phyloP scores from a whole-genome alignment of 2,329 filamentous ascomycete species.

The Calonectria pseudoreteaudii region DNA sequence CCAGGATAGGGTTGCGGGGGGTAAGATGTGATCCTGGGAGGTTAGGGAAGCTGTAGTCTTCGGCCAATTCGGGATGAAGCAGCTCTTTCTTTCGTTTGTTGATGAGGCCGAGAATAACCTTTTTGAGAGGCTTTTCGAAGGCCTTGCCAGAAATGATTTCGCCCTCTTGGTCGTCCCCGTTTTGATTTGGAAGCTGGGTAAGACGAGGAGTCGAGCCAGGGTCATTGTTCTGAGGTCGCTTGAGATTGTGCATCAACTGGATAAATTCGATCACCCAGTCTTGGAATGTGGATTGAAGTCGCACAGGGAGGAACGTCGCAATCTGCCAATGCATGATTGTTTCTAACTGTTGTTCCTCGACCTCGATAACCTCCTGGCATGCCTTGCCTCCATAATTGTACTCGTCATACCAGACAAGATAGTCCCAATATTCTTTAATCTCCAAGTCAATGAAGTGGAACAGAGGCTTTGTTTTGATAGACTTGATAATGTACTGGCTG shows the following conservation, averaged over 20 bases:
- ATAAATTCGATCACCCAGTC: slow-evolving; percentile 97
- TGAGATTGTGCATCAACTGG: slow-evolving; percentile 90
- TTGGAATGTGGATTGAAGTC: slow-evolving; percentile 86
- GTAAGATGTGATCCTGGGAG: slow-evolving; percentile 77
- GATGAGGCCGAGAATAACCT: slow-evolving; percentile 85
- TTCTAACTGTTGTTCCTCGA: slow-evolving; percentile 80
- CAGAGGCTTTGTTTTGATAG: slow-evolving; percentile 92
- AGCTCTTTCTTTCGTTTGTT: slow-evolving; percentile 89
- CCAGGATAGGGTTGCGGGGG: slow-evolving; percentile 78
- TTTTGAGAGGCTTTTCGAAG: slow-evolving; percentile 91
- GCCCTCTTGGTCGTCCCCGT: slow-evolving; percentile 68
- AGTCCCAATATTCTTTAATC: slow-evolving; percentile 99
- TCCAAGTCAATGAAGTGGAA: slow-evolving; percentile 98
- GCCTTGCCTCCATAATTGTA: slow-evolving; percentile 98
- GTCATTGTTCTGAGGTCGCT: slow-evolving; percentile 71
- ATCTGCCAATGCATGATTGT: slow-evolving; percentile 99
- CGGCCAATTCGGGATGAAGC: slow-evolving; percentile 86
- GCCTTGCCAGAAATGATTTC: slow-evolving; percentile 80
- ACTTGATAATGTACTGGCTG: slow-evolving; percentile 97
- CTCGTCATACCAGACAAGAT: slow-evolving; percentile 98
- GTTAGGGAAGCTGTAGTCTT: slow-evolving; percentile 86
- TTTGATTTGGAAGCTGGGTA: slow-evolving; percentile 71
- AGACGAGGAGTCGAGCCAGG: slow-evolving; percentile 64
- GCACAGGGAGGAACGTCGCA: slow-evolving; percentile 83
- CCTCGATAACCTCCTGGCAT: slow-evolving; percentile 83